Conservation (phyloP, 805 yeast genomes). For the Candida stauntonica region DNA sequence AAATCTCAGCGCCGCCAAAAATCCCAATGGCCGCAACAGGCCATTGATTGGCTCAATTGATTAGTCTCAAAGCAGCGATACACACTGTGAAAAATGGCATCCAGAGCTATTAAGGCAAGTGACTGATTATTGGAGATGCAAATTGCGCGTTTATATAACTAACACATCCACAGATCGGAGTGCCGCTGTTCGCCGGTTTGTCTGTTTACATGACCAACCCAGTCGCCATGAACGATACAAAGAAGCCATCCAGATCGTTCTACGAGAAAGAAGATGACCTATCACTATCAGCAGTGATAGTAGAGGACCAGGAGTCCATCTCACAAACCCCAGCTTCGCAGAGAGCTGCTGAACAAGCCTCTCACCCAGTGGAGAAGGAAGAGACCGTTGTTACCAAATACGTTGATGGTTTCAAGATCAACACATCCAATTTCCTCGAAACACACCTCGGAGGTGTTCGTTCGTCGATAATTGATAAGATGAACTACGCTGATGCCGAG, state of each 20-base stretch:
- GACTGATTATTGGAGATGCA: too few relatives aligned
- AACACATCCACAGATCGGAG: conserved; percentile 15
- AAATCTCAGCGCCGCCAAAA: too few relatives aligned
- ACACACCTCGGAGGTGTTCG: conserved; percentile 17
- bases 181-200: conserved; percentile 19
- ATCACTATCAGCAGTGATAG: conserved; percentile 8
- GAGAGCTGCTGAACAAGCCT: conserved; percentile 4
- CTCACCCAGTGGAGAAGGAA: conserved; percentile 1
- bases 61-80: too few relatives aligned
- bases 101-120: conserved; percentile 4
- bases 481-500: conserved; percentile 22
- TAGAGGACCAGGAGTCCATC: conserved; percentile 7
- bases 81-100: too few relatives aligned
- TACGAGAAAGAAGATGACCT: conserved; percentile 20
- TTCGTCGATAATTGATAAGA: conserved; percentile 12
- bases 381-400: conserved; percentile 15
- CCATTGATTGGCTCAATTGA: too few relatives aligned
- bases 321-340: conserved; percentile 3
- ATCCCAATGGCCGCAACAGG: too few relatives aligned
- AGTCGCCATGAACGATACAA: conserved; percentile 34
- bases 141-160: too few relatives aligned
- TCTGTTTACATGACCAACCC: conserved; percentile 29
- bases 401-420: conserved; percentile 26
- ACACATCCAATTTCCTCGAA: conserved; percentile 24
- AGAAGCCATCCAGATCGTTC: conserved; percentile 25